Percentiles rank a stretch among this genome's conserved stretches.
Conservation (phyloP, 257 asterid genomes). For the Misopates orontium region DNA sequence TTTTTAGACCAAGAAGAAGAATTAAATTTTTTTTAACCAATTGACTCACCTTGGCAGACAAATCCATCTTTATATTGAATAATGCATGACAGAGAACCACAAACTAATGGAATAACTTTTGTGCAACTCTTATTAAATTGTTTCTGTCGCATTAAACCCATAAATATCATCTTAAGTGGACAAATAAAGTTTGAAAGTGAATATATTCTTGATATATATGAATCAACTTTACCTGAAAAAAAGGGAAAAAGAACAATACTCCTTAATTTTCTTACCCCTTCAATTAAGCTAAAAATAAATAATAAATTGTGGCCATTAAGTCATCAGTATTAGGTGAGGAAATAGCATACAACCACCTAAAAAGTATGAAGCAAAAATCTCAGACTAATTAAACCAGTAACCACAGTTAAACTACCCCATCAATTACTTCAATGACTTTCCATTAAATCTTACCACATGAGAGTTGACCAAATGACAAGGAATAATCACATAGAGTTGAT, state of each 20-base stretch:
- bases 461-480: conserved; percentile 35
- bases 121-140: background rate
- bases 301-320: conserved; percentile 18
- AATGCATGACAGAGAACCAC: conserved; percentile 6
- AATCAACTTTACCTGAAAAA: conserved; percentile 21
- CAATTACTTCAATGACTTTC: conserved; percentile 9
- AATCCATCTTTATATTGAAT: too few species aligned
- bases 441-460: conserved; percentile 3
- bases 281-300: conserved; percentile 7
- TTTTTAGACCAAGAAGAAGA: too few species aligned
- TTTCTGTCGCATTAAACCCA: conserved; percentile 1
- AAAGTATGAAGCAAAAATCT: background rate
- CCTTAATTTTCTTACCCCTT: conserved; percentile 6
- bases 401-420: conserved; percentile 27
- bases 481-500: too few species aligned
- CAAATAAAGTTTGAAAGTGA: conserved; percentile 19
- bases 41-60: too few species aligned
- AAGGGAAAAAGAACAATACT: conserved; percentile 12
- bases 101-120: conserved; percentile 23
- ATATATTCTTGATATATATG: conserved; percentile 29
- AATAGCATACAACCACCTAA: conserved; percentile 14
- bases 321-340: conserved; percentile 37
- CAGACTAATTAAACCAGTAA: too few species aligned
- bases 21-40: too few species aligned
- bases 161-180: conserved; percentile 32